Conservation (phyloP, 768 basidiomycete genomes). For the Cubamyces lactineus region DNA sequence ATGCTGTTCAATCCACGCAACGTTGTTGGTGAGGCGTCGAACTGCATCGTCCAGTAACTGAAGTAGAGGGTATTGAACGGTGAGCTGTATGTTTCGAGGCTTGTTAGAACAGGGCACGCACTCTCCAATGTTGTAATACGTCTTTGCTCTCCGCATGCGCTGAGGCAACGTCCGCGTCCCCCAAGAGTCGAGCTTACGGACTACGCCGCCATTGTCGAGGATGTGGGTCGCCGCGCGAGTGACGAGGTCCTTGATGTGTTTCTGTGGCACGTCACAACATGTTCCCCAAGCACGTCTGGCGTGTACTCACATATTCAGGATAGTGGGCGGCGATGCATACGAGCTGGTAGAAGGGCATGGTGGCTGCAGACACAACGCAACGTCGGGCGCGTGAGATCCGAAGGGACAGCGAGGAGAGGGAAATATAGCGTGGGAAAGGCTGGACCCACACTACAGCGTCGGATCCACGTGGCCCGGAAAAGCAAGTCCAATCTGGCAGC, state of each 20-base stretch:
- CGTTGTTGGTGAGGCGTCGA: conserved; percentile 80
- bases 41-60: conserved; percentile 92
- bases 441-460: conserved; percentile 8
- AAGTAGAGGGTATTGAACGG: conserved; percentile 9
- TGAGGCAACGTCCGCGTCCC: conserved; percentile 76
- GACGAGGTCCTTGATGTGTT: conserved; percentile 76
- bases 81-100: background rate
- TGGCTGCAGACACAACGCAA: conserved; percentile 19
- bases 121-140: conserved; percentile 70
- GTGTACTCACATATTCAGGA: conserved; percentile 63
- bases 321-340: conserved; percentile 82
- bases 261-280: conserved; percentile 42
- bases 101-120: conserved; percentile 45
- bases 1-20: conserved; percentile 65
- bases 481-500: conserved; percentile 14
- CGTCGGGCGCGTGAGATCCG: background rate
- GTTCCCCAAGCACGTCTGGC: background rate
- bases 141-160: conserved; percentile 67
- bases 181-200: conserved; percentile 76
- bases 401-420: conserved; percentile 10
- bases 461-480: conserved; percentile 19
- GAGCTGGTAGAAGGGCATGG: conserved; percentile 90
- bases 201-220: conserved; percentile 77
- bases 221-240: conserved; percentile 71
- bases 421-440: conserved; percentile 26